These are phyloP conservation scores for Microbotryum lychnidis-dioicae DNA, from an alignment of 1,284 basidiomycete species.

Conservation along the genomic window DNA sequence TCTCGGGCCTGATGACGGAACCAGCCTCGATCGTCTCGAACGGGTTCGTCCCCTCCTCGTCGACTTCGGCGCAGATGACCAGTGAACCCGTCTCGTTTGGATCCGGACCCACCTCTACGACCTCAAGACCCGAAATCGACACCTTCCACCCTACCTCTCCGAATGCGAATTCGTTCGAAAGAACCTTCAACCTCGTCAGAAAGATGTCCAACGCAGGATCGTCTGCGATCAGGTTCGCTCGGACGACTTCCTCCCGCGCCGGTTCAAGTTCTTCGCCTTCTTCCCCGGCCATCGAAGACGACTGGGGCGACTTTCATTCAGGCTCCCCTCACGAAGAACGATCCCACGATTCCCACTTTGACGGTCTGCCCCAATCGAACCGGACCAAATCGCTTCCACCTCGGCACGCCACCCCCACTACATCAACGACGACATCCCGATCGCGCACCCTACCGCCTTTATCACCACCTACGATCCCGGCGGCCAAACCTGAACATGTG, in stretches of 20 bases:
- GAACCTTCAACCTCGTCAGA: background rate
- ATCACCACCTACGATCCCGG: background rate
- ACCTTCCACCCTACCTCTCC: conserved; percentile 14
- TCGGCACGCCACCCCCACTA: background rate
- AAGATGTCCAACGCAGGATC: too few species aligned
- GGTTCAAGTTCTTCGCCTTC: too few species aligned
- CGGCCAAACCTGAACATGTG: background rate
- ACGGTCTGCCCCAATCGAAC: background rate
- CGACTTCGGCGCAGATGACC: too few species aligned
- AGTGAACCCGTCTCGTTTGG: too few species aligned
- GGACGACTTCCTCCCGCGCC: background rate
- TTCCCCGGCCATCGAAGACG: background rate
- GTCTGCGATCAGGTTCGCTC: background rate
- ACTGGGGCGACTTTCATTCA: conserved; percentile 14
- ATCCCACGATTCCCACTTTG: background rate
- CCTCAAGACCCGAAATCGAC: conserved; percentile 6
- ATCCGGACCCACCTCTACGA: conserved; percentile 4
- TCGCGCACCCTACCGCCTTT: background rate
- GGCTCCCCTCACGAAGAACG: background rate
- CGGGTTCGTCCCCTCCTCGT: conserved; percentile 1
- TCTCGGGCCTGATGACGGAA: conserved; percentile 23
- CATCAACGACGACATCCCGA: background rate
- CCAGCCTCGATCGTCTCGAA: background rate
- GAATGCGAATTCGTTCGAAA: background rate
- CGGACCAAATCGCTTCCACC: too few species aligned